These are phyloP conservation scores for Naegleria lovaniensis DNA, from an alignment of 208 protist genomes.

Conservation along the genomic window DNA sequence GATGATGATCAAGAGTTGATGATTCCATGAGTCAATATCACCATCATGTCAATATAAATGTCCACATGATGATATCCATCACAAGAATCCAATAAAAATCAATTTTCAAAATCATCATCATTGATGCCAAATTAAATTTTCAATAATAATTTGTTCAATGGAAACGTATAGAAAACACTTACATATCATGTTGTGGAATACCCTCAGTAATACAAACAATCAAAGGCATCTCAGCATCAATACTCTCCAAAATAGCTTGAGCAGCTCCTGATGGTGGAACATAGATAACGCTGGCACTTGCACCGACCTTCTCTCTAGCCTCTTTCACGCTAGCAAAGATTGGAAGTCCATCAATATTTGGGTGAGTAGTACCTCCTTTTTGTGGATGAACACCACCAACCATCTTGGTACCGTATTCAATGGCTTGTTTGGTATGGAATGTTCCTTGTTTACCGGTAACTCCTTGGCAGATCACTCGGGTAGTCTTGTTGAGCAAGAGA, in stretches of 20 bases:
- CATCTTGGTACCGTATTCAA: constrained; percentile 96
- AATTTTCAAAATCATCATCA: too few species aligned
- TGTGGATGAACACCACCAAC: constrained; percentile 81
- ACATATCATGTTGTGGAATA: constrained; percentile 96
- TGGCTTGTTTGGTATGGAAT: constrained; percentile 92
- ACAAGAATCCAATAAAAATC: too few species aligned
- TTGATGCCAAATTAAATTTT: too few species aligned
- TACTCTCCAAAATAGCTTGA: constrained; percentile 88
- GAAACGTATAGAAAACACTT: background rate
- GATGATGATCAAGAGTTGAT: too few species aligned
- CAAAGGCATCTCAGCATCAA: constrained; percentile 91
- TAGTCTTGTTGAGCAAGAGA: constrained; percentile 79
- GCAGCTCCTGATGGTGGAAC: constrained; percentile 91
- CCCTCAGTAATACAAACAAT: constrained; percentile 97
- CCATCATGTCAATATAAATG: too few species aligned
- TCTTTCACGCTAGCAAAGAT: constrained; percentile 80
- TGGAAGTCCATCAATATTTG: constrained; percentile 72
- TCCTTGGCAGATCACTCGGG: constrained; percentile 96
- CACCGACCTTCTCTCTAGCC: constrained; percentile 78
- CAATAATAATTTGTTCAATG: background rate
- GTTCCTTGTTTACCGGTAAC: constrained; percentile 97
- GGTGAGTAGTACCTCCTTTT: constrained; percentile 85
- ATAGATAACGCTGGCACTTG: constrained; percentile 92
- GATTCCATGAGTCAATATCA: too few species aligned
- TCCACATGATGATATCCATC: too few species aligned